A percentile compares a stretch with the other conserved stretches of the same genome.
These are phyloP conservation scores for Trichoderma sp. DNA, from an alignment of 2,329 filamentous ascomycete species.

Conservation along the genomic window DNA sequence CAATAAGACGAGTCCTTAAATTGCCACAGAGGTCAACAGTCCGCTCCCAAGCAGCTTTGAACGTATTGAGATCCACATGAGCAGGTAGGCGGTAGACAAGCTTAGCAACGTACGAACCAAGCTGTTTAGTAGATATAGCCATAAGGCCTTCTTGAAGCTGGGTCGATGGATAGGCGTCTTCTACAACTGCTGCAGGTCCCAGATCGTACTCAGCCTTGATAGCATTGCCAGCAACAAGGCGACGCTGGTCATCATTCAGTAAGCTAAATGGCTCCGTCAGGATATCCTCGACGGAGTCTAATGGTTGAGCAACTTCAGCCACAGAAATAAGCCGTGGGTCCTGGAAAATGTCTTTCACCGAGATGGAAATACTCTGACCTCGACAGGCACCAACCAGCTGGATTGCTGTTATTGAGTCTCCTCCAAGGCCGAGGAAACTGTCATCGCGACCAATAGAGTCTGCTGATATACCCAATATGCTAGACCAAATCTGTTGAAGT, in stretches of 20 bases:
- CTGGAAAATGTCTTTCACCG: conserved; percentile 31
- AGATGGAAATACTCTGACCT: conserved; percentile 21
- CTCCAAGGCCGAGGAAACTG: conserved; percentile 37
- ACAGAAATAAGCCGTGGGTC: conserved; percentile 29
- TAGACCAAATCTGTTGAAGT: conserved; percentile 24
- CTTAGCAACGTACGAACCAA: conserved; percentile 43
- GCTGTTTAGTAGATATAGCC: conserved; percentile 37
- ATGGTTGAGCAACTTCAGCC: neutral
- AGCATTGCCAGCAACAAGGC: neutral
- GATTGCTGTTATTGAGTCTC: conserved; percentile 37
- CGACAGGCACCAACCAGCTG: conserved; percentile 28
- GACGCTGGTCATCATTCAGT: conserved; percentile 31
- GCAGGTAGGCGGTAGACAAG: conserved; percentile 33
- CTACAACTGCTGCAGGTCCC: conserved; percentile 14
- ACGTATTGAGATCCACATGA: conserved; percentile 33
- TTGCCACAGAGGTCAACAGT: conserved; percentile 21
- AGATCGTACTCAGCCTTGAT: neutral
- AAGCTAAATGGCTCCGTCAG: conserved; percentile 22
- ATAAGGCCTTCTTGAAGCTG: conserved; percentile 47
- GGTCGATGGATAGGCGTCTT: conserved; percentile 42
- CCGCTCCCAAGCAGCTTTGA: conserved; percentile 38
- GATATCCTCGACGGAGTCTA: neutral
- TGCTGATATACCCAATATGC: neutral
- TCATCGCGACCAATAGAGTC: conserved; percentile 38
- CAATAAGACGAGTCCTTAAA: conserved; percentile 30